phyloP scores from a whole-genome alignment of 352 stramenopile species.

The Saprolegnia parasitica region DNA sequence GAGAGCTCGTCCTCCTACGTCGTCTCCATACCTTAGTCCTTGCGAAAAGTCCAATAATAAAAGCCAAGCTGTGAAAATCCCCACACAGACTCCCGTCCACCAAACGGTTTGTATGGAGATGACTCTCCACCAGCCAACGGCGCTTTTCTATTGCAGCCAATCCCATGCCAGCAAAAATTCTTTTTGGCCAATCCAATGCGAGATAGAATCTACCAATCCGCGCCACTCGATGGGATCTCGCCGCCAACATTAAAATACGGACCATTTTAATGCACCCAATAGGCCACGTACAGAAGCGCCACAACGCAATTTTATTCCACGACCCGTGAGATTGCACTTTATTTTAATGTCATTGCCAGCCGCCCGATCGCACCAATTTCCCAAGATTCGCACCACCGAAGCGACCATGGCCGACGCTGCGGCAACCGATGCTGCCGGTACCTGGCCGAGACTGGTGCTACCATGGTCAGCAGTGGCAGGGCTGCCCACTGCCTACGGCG shows the following conservation, averaged over 20 bases:
- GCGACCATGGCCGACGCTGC: too few relatives aligned
- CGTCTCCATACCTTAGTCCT: conserved; percentile 24
- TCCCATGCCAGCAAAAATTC: neutral
- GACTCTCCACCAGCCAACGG: conserved; percentile 26
- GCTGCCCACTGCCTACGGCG: too few relatives aligned
- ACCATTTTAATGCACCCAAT: neutral
- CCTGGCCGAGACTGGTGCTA: too few relatives aligned
- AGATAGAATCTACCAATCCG: neutral
- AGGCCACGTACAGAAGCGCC: too few relatives aligned
- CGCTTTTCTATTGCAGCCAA: conserved; percentile 19
- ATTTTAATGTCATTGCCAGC: too few relatives aligned
- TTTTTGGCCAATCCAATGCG: conserved; percentile 24
- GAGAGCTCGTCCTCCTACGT: neutral
- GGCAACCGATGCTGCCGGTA: too few relatives aligned
- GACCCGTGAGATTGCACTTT: too few relatives aligned
- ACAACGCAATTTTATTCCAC: too few relatives aligned
- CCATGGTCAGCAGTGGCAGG: too few relatives aligned
- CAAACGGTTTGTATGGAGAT: conserved; percentile 24
- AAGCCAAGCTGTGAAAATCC: neutral
- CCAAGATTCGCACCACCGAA: too few relatives aligned
- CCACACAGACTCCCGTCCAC: conserved; percentile 16
- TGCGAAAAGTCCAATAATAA: conserved; percentile 32
- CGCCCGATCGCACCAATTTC: too few relatives aligned
- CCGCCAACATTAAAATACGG: neutral
- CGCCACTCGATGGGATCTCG: neutral